Conservation (phyloP, 257 asterid species). For the Ligustrum vulgare region DNA sequence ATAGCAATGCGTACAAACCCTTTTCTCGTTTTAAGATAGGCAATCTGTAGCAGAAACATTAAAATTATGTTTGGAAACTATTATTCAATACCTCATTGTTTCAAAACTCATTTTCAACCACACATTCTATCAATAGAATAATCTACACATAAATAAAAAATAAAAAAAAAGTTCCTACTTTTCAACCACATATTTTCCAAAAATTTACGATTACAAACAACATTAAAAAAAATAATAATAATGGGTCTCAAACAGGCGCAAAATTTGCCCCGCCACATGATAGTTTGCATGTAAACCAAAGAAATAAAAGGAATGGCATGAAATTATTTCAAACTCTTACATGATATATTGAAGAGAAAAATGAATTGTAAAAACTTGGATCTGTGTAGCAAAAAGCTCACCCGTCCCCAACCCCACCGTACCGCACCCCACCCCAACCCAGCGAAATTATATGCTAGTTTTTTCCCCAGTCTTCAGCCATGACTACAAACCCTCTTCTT, state of each 20-base stretch:
- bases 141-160: too few relatives aligned
- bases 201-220: too few relatives aligned
- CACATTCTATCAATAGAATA: too few relatives aligned
- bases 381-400: background rate
- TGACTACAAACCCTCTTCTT: slow-evolving; percentile 84
- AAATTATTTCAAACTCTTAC: background rate
- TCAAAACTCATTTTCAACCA: too few relatives aligned
- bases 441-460: background rate
- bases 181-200: too few relatives aligned
- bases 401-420: background rate
- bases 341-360: background rate
- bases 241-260: too few relatives aligned
- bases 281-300: background rate
- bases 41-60: slow-evolving; percentile 46
- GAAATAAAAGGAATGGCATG: background rate
- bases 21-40: slow-evolving; percentile 60
- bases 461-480: slow-evolving; percentile 1
- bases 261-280: background rate
- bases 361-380: background rate
- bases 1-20: slow-evolving; percentile 91
- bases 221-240: too few relatives aligned
- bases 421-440: too few relatives aligned
- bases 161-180: too few relatives aligned
- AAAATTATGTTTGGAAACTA: background rate
- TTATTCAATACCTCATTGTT: too few relatives aligned